phyloP scores from a whole-genome alignment of 164 flowering plant genomes.

The Stephania cephalantha region DNA sequence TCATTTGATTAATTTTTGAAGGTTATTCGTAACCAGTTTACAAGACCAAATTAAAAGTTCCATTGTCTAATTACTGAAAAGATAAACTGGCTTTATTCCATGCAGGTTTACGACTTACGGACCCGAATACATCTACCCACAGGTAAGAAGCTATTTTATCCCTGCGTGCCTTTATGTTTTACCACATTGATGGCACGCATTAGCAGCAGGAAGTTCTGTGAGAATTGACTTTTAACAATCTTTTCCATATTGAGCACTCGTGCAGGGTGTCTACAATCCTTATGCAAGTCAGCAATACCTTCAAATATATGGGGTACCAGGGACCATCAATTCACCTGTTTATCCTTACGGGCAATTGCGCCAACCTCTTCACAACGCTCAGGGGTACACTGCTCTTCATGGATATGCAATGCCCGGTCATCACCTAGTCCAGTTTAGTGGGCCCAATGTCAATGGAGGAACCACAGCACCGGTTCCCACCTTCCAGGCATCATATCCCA shows the following conservation, averaged over 20 bases:
- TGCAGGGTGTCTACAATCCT: slow-evolving; percentile 77
- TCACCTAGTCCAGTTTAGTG: slow-evolving; percentile 70
- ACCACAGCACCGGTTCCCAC: slow-evolving; percentile 64
- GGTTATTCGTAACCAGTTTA: neutral
- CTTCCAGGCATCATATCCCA: slow-evolving; percentile 65
- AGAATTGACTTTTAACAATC: slow-evolving; percentile 4
- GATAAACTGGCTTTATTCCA: slow-evolving; percentile 16
- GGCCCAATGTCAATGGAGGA: slow-evolving; percentile 56
- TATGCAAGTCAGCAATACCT: slow-evolving; percentile 80
- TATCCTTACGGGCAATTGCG: slow-evolving; percentile 73
- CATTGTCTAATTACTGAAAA: slow-evolving; percentile 9
- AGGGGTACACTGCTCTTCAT: slow-evolving; percentile 58
- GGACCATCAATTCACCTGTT: slow-evolving; percentile 49
- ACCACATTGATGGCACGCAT: neutral
- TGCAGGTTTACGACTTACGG: slow-evolving; percentile 80
- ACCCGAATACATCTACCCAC: slow-evolving; percentile 74
- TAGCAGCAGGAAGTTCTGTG: neutral
- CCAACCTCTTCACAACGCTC: slow-evolving; percentile 61
- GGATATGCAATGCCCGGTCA: slow-evolving; percentile 83
- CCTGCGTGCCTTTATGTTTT: neutral
- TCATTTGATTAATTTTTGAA: neutral
- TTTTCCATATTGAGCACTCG: neutral
- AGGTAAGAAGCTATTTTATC: slow-evolving; percentile 40
- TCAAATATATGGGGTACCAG: slow-evolving; percentile 84
- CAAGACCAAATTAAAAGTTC: neutral